Percentiles rank a stretch among this genome's conserved stretches.
phyloP scores from a whole-genome alignment of 352 stramenopile species.

The Elongisporangium prolatum region DNA sequence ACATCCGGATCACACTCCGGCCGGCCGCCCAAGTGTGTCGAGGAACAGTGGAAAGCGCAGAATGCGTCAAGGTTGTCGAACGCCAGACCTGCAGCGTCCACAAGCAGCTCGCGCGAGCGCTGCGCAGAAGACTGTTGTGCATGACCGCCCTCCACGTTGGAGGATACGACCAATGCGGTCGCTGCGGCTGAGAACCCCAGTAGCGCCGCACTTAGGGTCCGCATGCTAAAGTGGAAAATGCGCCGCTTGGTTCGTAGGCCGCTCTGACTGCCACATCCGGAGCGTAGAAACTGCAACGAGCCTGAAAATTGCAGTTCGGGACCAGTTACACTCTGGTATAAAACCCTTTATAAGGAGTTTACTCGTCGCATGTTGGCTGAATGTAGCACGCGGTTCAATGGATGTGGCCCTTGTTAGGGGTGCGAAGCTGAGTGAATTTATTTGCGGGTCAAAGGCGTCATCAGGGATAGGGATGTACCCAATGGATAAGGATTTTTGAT shows the following conservation, averaged over 20 bases:
- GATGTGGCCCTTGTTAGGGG: not conserved
- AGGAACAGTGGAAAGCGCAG: conserved; percentile 56
- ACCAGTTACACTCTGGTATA: not conserved
- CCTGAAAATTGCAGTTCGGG: not conserved
- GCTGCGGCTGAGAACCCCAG: not conserved
- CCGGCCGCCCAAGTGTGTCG: conserved; percentile 13
- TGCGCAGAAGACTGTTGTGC: not conserved
- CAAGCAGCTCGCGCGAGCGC: conserved; percentile 7
- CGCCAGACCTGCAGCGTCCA: conserved; percentile 36
- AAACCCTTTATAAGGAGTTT: not conserved
- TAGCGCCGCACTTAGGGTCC: not conserved
- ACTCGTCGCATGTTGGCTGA: not conserved
- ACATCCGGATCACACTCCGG: conserved; percentile 16
- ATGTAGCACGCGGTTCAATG: not conserved
- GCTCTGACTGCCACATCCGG: not conserved
- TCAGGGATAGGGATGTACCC: not conserved
- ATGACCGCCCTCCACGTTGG: not conserved
- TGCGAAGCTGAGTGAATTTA: not conserved
- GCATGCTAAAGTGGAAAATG: not conserved
- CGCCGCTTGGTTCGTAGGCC: not conserved
- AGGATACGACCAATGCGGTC: not conserved
- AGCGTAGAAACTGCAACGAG: not conserved
- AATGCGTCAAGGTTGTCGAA: conserved; percentile 41
- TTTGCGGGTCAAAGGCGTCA: not conserved
- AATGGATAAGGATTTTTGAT: not conserved